Evolutionary conservation across 73 alveolate genomes (phyloP), one percentile per base, ranked within the genome.

Genomic region (Uronychia binucleata): DNA sequence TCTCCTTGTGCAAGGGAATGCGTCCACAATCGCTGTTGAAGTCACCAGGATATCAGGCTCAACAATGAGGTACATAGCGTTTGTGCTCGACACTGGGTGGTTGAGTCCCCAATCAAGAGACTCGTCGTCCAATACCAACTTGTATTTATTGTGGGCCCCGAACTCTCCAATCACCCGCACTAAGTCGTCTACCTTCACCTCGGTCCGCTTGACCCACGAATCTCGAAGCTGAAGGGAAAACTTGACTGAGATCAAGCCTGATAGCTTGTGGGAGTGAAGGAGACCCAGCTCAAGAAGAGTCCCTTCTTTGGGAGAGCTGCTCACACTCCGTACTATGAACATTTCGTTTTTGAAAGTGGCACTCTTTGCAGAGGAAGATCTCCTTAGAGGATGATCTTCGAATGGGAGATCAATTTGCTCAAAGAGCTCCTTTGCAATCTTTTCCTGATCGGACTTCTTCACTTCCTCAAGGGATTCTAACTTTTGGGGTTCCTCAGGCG

Each of bases 101-200:
- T 30, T 34, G 11, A 33, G 34, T 8, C 26, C 0, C 28, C 31
- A 81, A 0, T 28, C 30, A 75, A 81, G 88, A 5, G 78, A 67
- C 8, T 75, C 81, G 30, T 88, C 94, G 31, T 88, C 90, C 1
- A 88, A 29, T 25, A 27, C 35, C 26, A 88, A 35, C 26, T 25
- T 33, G 78, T 27, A 88, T 8, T 34, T 35, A 57, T 88, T 81
- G 33, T 81, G 74, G 14, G 33, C 14, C 19, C 83, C 32, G 86
- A 88, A 88, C 27, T 74, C 84, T 31, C 94, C 94, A 34, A 88
- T 88, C 29, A 88, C 94, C 57, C 94, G 8, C 27, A 88, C 81
- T 78, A 28, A 1, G 75, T 81, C 87, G 14, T 81, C 90, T 25
- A 5, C 59, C 57, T 80, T 74, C 26, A 26, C 59, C 34, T 31